A percentile compares a stretch with the other conserved stretches of the same genome.
phyloP scores from a whole-genome alignment of 2,329 filamentous ascomycete species.

The Emmonsiellopsis sp. region DNA sequence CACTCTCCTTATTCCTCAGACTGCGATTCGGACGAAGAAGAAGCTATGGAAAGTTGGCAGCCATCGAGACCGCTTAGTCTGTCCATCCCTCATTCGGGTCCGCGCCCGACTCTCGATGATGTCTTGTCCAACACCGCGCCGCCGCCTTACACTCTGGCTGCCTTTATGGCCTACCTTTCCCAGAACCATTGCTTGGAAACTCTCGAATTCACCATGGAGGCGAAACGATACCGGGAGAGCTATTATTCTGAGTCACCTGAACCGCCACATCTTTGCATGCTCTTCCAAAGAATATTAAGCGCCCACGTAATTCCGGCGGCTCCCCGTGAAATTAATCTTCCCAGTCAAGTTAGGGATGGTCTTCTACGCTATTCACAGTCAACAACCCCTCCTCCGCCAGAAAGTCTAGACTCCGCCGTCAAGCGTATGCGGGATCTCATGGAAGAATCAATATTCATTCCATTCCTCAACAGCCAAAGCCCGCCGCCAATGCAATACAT shows the following conservation, averaged over 20 bases:
- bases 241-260: slow-evolving; percentile 52
- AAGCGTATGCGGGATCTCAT: slow-evolving; percentile 89
- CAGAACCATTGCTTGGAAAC: slow-evolving; percentile 97
- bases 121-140: slow-evolving; percentile 80
- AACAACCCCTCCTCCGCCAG: slow-evolving; percentile 59
- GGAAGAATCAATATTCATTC: slow-evolving; percentile 91
- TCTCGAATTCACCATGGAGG: slow-evolving; percentile 91
- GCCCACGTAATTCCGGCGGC: slow-evolving; percentile 84
- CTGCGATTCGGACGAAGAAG: slow-evolving; percentile 32
- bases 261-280: slow-evolving; percentile 60
- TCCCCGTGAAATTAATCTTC: slow-evolving; percentile 82
- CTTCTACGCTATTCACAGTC: slow-evolving; percentile 57
- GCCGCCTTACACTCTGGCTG: slow-evolving; percentile 79
- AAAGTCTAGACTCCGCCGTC: slow-evolving; percentile 70
- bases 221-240: slow-evolving; percentile 69
- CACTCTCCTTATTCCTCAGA: slow-evolving; percentile 34
- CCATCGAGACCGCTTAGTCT: slow-evolving; percentile 37
- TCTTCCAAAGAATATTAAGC: slow-evolving; percentile 82
- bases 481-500: slow-evolving; percentile 33
- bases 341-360: slow-evolving; percentile 72
- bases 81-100: slow-evolving; percentile 34
- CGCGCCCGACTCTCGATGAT: slow-evolving; percentile 68
- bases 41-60: slow-evolving; percentile 29
- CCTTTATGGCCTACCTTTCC: slow-evolving; percentile 93
- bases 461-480: slow-evolving; percentile 68